Conservation (phyloP, 176 grass and related monocot species). For the Eremochloa ophiuroides region DNA sequence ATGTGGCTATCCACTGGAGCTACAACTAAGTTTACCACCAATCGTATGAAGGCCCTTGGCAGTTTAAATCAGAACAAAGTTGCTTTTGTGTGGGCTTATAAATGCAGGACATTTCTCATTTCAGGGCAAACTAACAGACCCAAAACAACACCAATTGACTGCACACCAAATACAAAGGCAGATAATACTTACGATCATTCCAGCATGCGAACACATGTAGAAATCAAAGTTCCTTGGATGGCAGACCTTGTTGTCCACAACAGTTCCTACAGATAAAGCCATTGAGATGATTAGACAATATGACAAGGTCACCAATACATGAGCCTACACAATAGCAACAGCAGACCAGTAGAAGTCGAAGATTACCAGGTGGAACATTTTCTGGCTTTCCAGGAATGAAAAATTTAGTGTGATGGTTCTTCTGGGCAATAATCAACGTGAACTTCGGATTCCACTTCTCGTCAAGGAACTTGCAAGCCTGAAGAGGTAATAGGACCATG, state of each 20-base stretch:
- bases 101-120: neutral
- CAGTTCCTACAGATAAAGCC: conserved; percentile 51
- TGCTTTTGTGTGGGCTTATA: neutral
- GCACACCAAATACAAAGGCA: neutral
- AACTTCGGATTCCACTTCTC: conserved; percentile 74
- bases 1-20: neutral
- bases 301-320: neutral
- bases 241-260: conserved; percentile 79
- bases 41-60: neutral
- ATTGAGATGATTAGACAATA: neutral
- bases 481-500: neutral
- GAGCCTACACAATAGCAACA: neutral
- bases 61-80: neutral
- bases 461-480: conserved; percentile 88
- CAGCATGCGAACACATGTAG: conserved; percentile 89
- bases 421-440: conserved; percentile 84
- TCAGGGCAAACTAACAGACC: neutral
- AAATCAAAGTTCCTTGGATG: conserved; percentile 93
- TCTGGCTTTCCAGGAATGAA: conserved; percentile 52
- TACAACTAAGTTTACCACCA: neutral
- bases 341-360: neutral
- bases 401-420: conserved; percentile 92
- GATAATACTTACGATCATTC: conserved; percentile 69
- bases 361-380: conserved; percentile 81
- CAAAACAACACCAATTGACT: neutral